Evolutionary conservation across 305 asterid species (phyloP).

Genomic region (Coffea humblotiana): DNA sequence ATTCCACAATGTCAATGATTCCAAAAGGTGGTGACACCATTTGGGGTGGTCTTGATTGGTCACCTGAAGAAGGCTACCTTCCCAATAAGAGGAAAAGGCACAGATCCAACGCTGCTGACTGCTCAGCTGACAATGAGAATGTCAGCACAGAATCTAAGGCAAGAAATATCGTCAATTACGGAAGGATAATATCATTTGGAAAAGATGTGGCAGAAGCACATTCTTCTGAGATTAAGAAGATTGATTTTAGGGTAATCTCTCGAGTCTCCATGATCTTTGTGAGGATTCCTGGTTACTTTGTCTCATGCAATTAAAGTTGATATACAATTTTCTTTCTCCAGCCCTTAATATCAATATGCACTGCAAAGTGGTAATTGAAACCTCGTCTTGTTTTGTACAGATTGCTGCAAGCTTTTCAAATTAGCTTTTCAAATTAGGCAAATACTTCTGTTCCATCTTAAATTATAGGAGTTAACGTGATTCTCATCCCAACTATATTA

Average conservation of each 20-base stretch:
- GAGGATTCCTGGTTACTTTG: neutral
- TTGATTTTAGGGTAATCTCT: conserved; percentile 59
- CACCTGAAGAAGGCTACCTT: conserved; percentile 77
- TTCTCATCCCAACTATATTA: neutral
- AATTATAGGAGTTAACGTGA: neutral
- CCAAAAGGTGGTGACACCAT: conserved; percentile 81
- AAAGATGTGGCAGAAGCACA: conserved; percentile 53
- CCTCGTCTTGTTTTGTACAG: too few species aligned
- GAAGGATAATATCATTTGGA: conserved; percentile 76
- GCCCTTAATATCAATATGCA: neutral
- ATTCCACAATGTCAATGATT: conserved; percentile 80
- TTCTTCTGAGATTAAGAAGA: conserved; percentile 55
- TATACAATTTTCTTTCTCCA: neutral
- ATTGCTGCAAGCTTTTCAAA: neutral
- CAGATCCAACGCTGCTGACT: conserved; percentile 41
- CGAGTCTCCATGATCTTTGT: neutral
- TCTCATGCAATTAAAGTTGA: neutral
- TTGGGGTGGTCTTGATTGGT: conserved; percentile 89
- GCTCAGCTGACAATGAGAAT: conserved; percentile 33
- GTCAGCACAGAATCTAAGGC: conserved; percentile 29
- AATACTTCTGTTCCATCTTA: neutral
- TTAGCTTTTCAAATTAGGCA: neutral
- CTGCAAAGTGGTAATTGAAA: neutral
- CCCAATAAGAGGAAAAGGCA: conserved; percentile 53
- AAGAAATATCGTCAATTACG: conserved; percentile 40